These are phyloP conservation scores for Podila clonocystis DNA, from an alignment of 192 early-diverging fungal genomes.

Conservation along the genomic window DNA sequence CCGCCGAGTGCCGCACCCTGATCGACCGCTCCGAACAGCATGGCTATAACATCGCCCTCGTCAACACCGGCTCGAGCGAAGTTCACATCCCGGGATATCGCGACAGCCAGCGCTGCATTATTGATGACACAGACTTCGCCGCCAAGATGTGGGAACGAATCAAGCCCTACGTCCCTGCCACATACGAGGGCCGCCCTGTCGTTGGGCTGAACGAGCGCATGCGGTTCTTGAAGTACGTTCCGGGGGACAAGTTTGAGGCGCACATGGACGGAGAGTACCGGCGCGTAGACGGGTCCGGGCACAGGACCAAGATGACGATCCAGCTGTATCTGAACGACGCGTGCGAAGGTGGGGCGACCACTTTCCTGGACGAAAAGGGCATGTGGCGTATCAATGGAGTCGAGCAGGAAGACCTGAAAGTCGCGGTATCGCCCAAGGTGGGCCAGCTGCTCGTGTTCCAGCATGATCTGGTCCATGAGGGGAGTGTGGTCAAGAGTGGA, in stretches of 20 bases:
- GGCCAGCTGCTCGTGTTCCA: slow-evolving; percentile 52
- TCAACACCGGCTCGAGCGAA: slow-evolving; percentile 33
- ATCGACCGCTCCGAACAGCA: slow-evolving; percentile 37
- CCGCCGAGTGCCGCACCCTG: slow-evolving; percentile 50
- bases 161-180: slow-evolving; percentile 21
- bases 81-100: slow-evolving; percentile 32
- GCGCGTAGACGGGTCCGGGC: slow-evolving; percentile 42
- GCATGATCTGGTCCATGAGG: slow-evolving; percentile 58
- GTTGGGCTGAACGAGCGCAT: slow-evolving; percentile 55
- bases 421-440: slow-evolving; percentile 29
- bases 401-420: not conserved
- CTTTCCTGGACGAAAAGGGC: slow-evolving; percentile 38
- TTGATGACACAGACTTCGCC: slow-evolving; percentile 33
- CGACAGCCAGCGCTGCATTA: slow-evolving; percentile 39
- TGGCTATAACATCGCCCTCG: slow-evolving; percentile 43
- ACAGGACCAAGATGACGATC: slow-evolving; percentile 52
- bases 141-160: slow-evolving; percentile 37
- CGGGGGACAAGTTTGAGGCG: slow-evolving; percentile 37
- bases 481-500: slow-evolving; percentile 45
- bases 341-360: slow-evolving; percentile 57
- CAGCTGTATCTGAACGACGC: slow-evolving; percentile 59
- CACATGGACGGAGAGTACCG: slow-evolving; percentile 54
- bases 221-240: slow-evolving; percentile 50
- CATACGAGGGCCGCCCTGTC: slow-evolving; percentile 16
- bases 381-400: slow-evolving; percentile 9